Evolutionary conservation across 2,329 filamentous ascomycete species (phyloP), one percentile per base, ranked within the genome.

Genomic region (Mollisiaceae sp.): DNA sequence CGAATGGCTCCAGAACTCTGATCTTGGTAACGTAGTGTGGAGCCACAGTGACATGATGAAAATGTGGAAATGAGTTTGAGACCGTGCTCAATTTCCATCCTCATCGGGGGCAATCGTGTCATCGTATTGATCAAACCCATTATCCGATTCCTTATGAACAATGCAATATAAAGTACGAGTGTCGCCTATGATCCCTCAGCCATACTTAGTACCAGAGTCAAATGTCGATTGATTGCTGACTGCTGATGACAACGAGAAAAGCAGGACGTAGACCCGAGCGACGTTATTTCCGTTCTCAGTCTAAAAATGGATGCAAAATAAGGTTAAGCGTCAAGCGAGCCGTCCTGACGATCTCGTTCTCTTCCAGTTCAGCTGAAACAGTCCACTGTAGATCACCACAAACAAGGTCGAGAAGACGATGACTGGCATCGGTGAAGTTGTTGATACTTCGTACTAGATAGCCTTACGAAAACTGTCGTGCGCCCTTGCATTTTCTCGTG

Each of bases 31-130:
- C 5, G n/a, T 41, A 14, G 27, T 35, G 14, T 12, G 20, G 35
- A 15, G 15, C 24, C 55, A 20, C 15, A 24, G 50, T 54, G 24
- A 54, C 24, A 35, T 35, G 20, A 14, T 56, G 8, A 18, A 56
- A 56, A 39, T 57, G 55, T 57, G 55, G 55, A 57, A 57, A 57
- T 57, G 55, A 57, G 55, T 3, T 38, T 22, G 55, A 38, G 55
- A 38, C 55, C 18, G 32, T 57, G 50, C 52, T 36, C 45, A 22
- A 22, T 50, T 24, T 22, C 45, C 11, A 22, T 50, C 45, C 45
- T 11, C n/a, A 50, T 50, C 15, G n/a, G 45, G 45, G n/a, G 18
- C 4, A 20, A 22, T n/a, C 1, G 45, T 50, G 24, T 54, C 15
- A 22, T n/a, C 1, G 45, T 50, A 50, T 54, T 32, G 24, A 35